Base-by-base conservation (phyloP, 176 grass and related monocot genomes). In the Puya raimondii region DNA sequence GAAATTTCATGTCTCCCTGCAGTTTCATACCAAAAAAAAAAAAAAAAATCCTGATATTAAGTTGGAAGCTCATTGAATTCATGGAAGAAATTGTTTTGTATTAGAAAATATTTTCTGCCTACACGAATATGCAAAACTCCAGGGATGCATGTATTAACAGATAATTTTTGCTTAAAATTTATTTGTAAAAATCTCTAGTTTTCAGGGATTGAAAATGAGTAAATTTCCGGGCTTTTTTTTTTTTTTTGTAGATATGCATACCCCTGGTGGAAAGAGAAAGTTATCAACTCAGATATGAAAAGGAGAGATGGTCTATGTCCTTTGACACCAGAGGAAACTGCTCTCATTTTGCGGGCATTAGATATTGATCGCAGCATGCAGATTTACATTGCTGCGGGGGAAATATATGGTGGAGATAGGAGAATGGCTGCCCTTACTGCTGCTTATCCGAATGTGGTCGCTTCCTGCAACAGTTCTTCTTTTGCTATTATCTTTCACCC, bases 201-300 rank as follows among this genome's bases (percentile, higher is more conserved):
- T 16, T 17, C 14, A 61, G 56, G 17, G 21, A 29, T 54, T 56
- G 20, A 25, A 53, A 54, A 9, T 3, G 50, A 26, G 12, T 47
- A 42, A 56, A 71, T 29, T 49, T 12, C 50, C 48, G 26, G 33
- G 25, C 50, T 22, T 79, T 70, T 23, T 50, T 65, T 27, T 61
- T 69, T 82, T 50, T 65, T 27, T 51, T 69, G 77, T 75, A 96
- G 92, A 85, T 96, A 96, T 79, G 88, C 86, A 63, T 96, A 96
- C 81, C 92, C 88, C 53, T 96, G 92, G 92, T 96, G 92, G 92
- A 96, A 96, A 80, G 92, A 96, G 74, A 96, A 96, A 80, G 86
- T 92, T 73, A 92, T 96, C 2, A 73, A 90, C 79, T 96, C 92
- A 10, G 72, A 77, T 14, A 54, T 68, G 16, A 96, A 89, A 68